Evolutionary conservation across 768 basidiomycete genomes (phyloP).

Genomic region (Boletus rubescentipes): DNA sequence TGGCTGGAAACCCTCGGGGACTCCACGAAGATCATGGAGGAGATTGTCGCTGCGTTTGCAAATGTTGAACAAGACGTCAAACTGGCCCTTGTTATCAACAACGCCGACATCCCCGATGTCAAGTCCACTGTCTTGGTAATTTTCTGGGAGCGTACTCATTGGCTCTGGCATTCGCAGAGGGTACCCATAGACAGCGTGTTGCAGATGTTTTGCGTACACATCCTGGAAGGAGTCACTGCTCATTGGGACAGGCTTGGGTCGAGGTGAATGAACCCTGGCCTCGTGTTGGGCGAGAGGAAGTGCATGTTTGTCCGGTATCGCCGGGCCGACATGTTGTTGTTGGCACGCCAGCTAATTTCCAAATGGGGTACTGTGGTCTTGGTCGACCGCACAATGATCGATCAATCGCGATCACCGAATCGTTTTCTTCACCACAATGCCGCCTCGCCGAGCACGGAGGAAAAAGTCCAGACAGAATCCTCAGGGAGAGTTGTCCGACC

Average conservation of each 20-base stretch:
- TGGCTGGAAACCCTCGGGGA: background rate
- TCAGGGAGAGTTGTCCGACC: too few species aligned
- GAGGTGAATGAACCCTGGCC: background rate
- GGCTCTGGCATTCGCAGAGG: background rate
- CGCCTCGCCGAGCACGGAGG: too few species aligned
- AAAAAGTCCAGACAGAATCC: too few species aligned
- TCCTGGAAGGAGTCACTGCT: background rate
- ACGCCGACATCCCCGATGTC: constrained; percentile 1
- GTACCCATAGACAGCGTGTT: background rate
- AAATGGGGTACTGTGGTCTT: too few species aligned
- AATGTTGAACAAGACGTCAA: constrained; percentile 1
- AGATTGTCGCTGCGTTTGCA: background rate
- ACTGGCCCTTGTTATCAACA: background rate
- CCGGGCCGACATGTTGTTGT: too few species aligned
- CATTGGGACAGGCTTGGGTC: background rate
- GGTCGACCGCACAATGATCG: too few species aligned
- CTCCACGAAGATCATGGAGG: background rate
- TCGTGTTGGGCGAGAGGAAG: background rate
- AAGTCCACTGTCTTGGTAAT: background rate
- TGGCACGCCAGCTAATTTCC: too few species aligned
- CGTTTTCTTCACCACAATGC: background rate
- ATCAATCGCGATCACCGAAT: too few species aligned
- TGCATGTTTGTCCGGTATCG: too few species aligned
- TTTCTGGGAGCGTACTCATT: background rate
- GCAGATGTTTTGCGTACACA: background rate